Evolutionary conservation across 768 basidiomycete genomes (phyloP), one percentile per base, ranked within the genome.

Genomic region (Calocybe indica): DNA sequence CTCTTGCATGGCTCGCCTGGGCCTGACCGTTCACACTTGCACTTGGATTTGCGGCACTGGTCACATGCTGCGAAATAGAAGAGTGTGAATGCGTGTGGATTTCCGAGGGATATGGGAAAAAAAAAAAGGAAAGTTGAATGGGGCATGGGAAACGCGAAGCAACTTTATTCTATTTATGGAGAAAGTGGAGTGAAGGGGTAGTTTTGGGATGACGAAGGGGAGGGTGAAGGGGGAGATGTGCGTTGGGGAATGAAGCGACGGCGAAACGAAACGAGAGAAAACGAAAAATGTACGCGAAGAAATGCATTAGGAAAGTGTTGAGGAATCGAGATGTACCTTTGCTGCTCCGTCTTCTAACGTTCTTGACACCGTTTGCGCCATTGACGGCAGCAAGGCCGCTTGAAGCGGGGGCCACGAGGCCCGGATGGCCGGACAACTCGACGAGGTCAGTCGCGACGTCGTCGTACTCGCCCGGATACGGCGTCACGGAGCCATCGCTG

Each of bases 31-130:
- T 91, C 90, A 64, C 90, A 92, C 66, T 91, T 91, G 72, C 90
- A 92, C 60, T 91, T 91, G 58, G 82, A 86, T 64, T 92, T 92
- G 47, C 89, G 79, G 63, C 90, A 92, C 58, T 91, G 88, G 65
- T 92, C 89, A 67, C 89, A 92, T 15, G 90, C 88, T 86, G 46
- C 33, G 42, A 37, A 49, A 41, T 32, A 48, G n/a, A n/a, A n/a
- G n/a, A n/a, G n/a, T n/a, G n/a, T n/a, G n/a, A n/a, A n/a, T n/a
- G n/a, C n/a, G n/a, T n/a, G n/a, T n/a, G n/a, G n/a, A n/a, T n/a
- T n/a, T n/a, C n/a, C n/a, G n/a, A n/a, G n/a, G n/a, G n/a, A n/a
- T n/a, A n/a, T n/a, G n/a, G n/a, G n/a, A n/a, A n/a, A n/a, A n/a
- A n/a, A n/a, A n/a, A n/a, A n/a, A n/a, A n/a, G n/a, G n/a, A n/a